A percentile compares a stretch with the other conserved stretches of the same genome.
Conservation (phyloP, 208 protist genomes). For the Herpetomonas samuelpessoai region DNA sequence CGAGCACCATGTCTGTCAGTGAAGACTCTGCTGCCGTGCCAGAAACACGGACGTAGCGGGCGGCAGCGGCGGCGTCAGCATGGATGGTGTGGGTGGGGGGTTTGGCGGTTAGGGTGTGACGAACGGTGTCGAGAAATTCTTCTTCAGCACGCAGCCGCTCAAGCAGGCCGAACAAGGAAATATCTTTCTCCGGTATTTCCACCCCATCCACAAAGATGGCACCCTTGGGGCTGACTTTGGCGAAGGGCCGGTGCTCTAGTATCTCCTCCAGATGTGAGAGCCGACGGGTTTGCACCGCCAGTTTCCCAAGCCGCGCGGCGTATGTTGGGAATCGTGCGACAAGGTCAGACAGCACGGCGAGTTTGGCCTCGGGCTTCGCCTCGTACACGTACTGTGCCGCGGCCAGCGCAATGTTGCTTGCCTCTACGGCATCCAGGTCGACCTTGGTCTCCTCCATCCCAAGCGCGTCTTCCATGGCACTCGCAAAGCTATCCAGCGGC, state of each 20-base stretch:
- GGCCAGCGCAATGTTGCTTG: constrained; percentile 54
- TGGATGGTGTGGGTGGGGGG: neutral
- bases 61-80: neutral
- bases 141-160: constrained; percentile 40
- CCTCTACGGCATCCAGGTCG: constrained; percentile 67
- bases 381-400: constrained; percentile 51
- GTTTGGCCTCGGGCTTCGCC: constrained; percentile 33
- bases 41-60: neutral
- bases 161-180: constrained; percentile 52
- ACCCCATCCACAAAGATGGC: constrained; percentile 51
- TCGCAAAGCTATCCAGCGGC: constrained; percentile 38
- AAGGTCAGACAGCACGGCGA: constrained; percentile 70
- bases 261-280: neutral
- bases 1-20: constrained; percentile 1
- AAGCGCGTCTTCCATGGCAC: constrained; percentile 23
- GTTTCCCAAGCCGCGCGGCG: constrained; percentile 49
- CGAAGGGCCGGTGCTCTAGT: neutral
- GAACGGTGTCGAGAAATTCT: constrained; percentile 12
- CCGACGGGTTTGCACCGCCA: constrained; percentile 5
- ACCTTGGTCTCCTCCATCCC: constrained; percentile 46
- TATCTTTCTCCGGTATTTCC: constrained; percentile 17
- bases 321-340: constrained; percentile 86
- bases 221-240: neutral
- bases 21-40: neutral
- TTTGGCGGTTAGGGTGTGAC: constrained; percentile 11